Evolutionary conservation across 1,139 yeast species (phyloP).

Genomic region (Magnusiomyces starmeri): DNA sequence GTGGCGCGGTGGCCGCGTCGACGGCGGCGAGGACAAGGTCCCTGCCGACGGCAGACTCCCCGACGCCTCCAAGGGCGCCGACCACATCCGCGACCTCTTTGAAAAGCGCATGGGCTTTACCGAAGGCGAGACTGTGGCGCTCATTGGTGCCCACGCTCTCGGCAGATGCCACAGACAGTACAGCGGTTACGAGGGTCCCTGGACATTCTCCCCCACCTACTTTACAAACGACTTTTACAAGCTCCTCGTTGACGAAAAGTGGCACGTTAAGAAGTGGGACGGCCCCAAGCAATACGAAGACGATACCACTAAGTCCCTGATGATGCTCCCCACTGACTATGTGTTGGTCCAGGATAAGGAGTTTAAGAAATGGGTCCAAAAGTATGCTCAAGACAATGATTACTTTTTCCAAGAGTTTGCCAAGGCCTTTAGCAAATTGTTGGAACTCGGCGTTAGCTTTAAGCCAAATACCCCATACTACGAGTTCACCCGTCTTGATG

Average conservation of each 20-base stretch:
- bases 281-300: conserved; percentile 79
- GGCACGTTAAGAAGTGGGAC: conserved; percentile 69
- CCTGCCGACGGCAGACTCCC: conserved; percentile 76
- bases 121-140: conserved; percentile 79
- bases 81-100: conserved; percentile 62
- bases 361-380: conserved; percentile 58
- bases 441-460: conserved; percentile 69
- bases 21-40: conserved; percentile 39
- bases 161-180: conserved; percentile 60
- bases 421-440: conserved; percentile 56
- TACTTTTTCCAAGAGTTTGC: conserved; percentile 68
- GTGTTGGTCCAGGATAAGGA: conserved; percentile 60
- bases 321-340: conserved; percentile 89
- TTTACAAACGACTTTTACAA: conserved; percentile 53
- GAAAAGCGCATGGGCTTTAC: conserved; percentile 60
- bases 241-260: conserved; percentile 58
- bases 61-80: conserved; percentile 65
- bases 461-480: conserved; percentile 38
- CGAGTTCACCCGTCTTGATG: conserved; percentile 50
- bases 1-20: conserved; percentile 81
- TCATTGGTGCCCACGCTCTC: conserved; percentile 82
- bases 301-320: conserved; percentile 58
- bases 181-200: conserved; percentile 82
- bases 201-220: conserved; percentile 86
- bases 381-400: conserved; percentile 65